A percentile compares a stretch with the other conserved stretches of the same genome.
phyloP scores from a whole-genome alignment of 1,284 basidiomycete genomes.

The Naganishia albida region DNA sequence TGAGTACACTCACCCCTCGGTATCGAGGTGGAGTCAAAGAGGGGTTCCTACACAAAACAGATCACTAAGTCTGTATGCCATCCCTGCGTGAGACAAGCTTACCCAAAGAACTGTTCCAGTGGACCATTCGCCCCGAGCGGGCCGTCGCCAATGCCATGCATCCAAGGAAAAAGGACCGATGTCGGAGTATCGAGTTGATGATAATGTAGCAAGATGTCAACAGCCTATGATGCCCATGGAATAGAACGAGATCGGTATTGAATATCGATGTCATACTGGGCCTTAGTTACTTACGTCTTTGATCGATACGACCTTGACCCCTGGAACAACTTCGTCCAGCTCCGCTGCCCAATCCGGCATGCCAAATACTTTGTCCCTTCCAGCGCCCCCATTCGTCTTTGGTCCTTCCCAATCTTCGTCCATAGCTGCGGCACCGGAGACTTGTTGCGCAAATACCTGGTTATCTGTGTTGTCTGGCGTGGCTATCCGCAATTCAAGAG shows the following conservation, averaged over 20 bases:
- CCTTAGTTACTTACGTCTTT: slow-evolving; percentile 24
- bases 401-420: background rate
- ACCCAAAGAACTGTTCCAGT: slow-evolving; percentile 50
- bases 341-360: slow-evolving; percentile 31
- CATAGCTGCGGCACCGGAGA: background rate
- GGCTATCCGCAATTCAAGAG: background rate
- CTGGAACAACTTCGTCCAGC: slow-evolving; percentile 28
- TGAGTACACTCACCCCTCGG: slow-evolving; percentile 48
- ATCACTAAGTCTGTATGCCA: background rate
- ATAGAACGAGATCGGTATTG: background rate
- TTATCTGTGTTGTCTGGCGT: background rate
- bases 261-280: background rate
- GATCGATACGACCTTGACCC: slow-evolving; percentile 31
- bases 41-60: slow-evolving; percentile 30
- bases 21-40: slow-evolving; percentile 52
- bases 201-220: slow-evolving; percentile 46
- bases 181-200: slow-evolving; percentile 49
- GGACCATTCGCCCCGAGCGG: slow-evolving; percentile 48
- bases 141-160: slow-evolving; percentile 54
- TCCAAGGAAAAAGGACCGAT: slow-evolving; percentile 53
- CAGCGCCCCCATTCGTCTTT: background rate
- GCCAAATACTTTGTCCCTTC: slow-evolving; percentile 23
- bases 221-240: slow-evolving; percentile 38
- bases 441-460: no score
- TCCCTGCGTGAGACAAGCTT: slow-evolving; percentile 11